Percentiles rank a stretch among this genome's conserved stretches.
Evolutionary conservation across 108 stramenopile genomes (phyloP).

Genomic region (Aurantiochytrium sp.): DNA sequence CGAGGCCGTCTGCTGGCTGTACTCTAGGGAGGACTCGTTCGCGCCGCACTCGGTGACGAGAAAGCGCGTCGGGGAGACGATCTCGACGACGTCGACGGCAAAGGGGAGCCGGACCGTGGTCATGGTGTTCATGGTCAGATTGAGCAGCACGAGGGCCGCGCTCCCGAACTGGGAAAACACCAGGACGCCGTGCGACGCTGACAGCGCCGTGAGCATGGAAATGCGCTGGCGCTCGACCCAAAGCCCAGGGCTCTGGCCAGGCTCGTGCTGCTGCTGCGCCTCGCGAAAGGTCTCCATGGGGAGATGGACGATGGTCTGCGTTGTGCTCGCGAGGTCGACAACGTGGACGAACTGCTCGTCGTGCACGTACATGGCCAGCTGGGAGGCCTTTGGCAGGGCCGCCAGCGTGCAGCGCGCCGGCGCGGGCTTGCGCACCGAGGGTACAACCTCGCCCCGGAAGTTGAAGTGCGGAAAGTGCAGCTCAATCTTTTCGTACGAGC

Average conservation of each 20-base stretch:
- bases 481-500: background rate
- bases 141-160: background rate
- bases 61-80: background rate
- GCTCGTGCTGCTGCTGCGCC: background rate
- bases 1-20: background rate
- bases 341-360: slow-evolving; percentile 13
- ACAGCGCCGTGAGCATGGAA: background rate
- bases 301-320: background rate
- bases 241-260: slow-evolving; percentile 20
- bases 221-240: slow-evolving; percentile 19
- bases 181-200: background rate
- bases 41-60: background rate
- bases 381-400: background rate
- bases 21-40: background rate
- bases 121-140: slow-evolving; percentile 13
- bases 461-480: slow-evolving; percentile 5
- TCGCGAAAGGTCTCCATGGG: slow-evolving; percentile 12
- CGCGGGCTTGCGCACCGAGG: slow-evolving; percentile 4
- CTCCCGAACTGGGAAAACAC: background rate
- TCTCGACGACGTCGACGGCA: background rate
- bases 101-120: background rate
- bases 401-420: background rate
- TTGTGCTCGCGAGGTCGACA: background rate
- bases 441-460: background rate
- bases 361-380: background rate